Evolutionary conservation across 495 filamentous ascomycete species (phyloP).

Genomic region (Annulohypoxylon bovei): DNA sequence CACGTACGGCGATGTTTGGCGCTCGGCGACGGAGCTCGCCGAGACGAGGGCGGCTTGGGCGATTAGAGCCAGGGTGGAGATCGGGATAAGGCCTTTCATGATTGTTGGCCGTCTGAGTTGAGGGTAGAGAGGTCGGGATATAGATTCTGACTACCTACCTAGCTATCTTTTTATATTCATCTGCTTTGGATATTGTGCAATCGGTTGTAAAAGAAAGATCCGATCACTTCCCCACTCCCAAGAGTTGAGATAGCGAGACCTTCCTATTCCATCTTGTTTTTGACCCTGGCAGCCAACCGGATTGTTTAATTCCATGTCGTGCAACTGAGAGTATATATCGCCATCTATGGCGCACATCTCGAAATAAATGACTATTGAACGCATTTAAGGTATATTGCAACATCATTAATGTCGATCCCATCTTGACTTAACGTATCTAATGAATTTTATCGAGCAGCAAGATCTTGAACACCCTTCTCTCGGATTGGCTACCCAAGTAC

Average conservation of each 20-base stretch:
- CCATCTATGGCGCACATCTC: conserved; percentile 31
- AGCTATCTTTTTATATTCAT: conserved; percentile 22
- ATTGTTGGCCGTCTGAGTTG: not conserved
- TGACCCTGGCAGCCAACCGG: conserved; percentile 31
- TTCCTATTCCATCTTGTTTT: conserved; percentile 37
- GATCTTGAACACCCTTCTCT: too few relatives aligned
- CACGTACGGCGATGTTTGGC: conserved; percentile 45
- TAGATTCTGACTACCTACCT: not conserved
- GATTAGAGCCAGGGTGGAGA: conserved; percentile 14
- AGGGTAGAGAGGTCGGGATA: not conserved
- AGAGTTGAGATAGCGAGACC: conserved; percentile 24
- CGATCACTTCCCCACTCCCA: conserved; percentile 32
- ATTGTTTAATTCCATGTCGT: conserved; percentile 32
- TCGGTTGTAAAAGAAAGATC: conserved; percentile 44
- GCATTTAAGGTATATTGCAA: not conserved
- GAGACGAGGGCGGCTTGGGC: conserved; percentile 23
- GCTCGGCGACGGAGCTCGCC: conserved; percentile 11
- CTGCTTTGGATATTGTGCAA: not conserved
- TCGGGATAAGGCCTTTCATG: conserved; percentile 28
- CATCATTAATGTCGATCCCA: too few relatives aligned
- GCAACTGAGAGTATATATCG: conserved; percentile 36
- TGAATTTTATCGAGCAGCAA: too few relatives aligned
- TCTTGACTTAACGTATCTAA: too few relatives aligned
- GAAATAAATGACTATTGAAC: conserved; percentile 2
- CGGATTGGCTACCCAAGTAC: too few relatives aligned